Percentiles rank a stretch among this genome's conserved stretches.
These are phyloP conservation scores for Pseudogymnoascus sp. DNA, from an alignment of 2,329 filamentous ascomycete species.

Conservation along the genomic window DNA sequence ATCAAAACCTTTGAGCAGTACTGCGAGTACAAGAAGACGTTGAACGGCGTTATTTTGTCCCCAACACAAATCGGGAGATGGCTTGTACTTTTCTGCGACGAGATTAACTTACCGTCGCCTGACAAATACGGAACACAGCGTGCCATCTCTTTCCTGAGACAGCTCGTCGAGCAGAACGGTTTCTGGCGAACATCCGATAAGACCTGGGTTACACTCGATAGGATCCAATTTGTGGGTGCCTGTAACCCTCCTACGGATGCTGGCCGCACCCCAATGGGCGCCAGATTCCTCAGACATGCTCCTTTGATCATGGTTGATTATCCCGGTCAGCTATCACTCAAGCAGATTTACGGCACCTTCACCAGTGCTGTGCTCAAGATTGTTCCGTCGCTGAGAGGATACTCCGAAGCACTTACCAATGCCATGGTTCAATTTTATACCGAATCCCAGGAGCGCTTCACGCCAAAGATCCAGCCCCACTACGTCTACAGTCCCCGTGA, in stretches of 20 bases:
- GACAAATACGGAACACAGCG: constrained; percentile 97
- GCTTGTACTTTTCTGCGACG: constrained; percentile 98
- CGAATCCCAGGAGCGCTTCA: constrained; percentile 90
- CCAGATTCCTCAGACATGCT: constrained; percentile 89
- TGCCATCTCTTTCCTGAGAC: constrained; percentile 92
- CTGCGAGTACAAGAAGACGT: constrained; percentile 98
- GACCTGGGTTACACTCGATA: constrained; percentile 93
- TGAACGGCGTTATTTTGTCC: constrained; percentile 91
- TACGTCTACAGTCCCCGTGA: constrained; percentile 99
- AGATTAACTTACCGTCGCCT: constrained; percentile 96
- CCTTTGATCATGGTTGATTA: constrained; percentile 99
- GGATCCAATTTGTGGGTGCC: constrained; percentile 97
- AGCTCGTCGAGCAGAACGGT: constrained; percentile 96
- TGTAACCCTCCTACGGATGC: constrained; percentile 98
- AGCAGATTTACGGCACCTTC: constrained; percentile 98
- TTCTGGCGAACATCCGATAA: constrained; percentile 99
- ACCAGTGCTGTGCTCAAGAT: constrained; percentile 96
- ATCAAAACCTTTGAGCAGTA: constrained; percentile 99
- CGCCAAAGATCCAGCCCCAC: constrained; percentile 92
- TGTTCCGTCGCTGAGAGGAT: constrained; percentile 87
- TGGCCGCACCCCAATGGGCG: constrained; percentile 87
- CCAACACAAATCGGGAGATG: constrained; percentile 95
- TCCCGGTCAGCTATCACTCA: constrained; percentile 86
- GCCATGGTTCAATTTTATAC: constrained; percentile 97
- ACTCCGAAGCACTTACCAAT: constrained; percentile 86